Conservation (phyloP, 441 rosid genomes). For the Populus hybrid region DNA sequence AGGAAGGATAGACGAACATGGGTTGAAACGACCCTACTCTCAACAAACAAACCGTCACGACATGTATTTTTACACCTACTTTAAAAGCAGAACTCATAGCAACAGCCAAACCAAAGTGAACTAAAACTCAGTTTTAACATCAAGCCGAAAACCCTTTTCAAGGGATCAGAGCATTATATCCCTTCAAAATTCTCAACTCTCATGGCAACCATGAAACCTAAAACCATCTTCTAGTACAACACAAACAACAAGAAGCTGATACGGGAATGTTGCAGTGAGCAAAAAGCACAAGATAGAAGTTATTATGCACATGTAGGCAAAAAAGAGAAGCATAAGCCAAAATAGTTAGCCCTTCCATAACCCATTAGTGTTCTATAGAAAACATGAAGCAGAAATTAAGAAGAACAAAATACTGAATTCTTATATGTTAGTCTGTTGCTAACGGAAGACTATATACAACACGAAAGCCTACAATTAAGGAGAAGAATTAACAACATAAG, state of each 20-base stretch:
- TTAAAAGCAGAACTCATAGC: not conserved
- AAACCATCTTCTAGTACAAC: not conserved
- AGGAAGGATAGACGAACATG: not conserved
- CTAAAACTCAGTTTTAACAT: not conserved
- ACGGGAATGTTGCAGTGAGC: not conserved
- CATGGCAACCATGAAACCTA: not conserved
- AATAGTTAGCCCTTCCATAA: slow-evolving; percentile 9
- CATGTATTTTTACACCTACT: not conserved
- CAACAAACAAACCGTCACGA: not conserved
- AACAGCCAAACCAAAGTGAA: not conserved
- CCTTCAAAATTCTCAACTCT: not conserved
- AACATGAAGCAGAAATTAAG: too few relatives aligned
- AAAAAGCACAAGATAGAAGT: slow-evolving; percentile 5
- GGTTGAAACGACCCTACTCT: not conserved
- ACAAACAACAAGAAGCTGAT: not conserved
- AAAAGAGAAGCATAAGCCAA: slow-evolving; percentile 9
- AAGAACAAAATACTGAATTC: too few relatives aligned
- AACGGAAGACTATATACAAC: too few relatives aligned
- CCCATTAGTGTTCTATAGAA: not conserved
- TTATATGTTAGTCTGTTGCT: too few relatives aligned
- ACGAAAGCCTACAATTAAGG: too few relatives aligned
- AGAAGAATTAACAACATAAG: too few relatives aligned
- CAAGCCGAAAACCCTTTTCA: not conserved
- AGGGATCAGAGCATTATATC: not conserved
- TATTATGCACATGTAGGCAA: slow-evolving; percentile 22